phyloP scores from a whole-genome alignment of 306 rosid species.

The Medicago arabica region DNA sequence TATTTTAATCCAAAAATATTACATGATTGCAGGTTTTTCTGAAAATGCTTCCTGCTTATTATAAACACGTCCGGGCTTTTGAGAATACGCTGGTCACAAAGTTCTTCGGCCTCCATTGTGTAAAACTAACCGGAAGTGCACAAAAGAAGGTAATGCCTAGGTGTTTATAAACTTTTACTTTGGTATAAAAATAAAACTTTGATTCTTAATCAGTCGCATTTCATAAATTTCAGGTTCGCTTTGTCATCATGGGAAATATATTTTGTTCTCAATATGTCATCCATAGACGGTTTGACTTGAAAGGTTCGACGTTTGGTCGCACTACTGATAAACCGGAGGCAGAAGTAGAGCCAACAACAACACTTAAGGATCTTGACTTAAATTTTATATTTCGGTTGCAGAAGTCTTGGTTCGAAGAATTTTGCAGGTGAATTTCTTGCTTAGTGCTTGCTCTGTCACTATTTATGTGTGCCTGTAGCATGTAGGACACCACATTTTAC shows the following conservation, averaged over 20 bases:
- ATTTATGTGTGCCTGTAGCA: no score
- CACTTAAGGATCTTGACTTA: slow-evolving; percentile 93
- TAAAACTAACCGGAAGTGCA: slow-evolving; percentile 69
- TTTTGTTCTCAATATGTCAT: slow-evolving; percentile 76
- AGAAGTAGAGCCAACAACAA: slow-evolving; percentile 82
- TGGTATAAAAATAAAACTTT: not conserved
- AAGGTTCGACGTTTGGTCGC: slow-evolving; percentile 96
- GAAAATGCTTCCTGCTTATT: slow-evolving; percentile 95
- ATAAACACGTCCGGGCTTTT: slow-evolving; percentile 81
- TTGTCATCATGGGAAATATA: slow-evolving; percentile 95
- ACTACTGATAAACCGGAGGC: slow-evolving; percentile 75
- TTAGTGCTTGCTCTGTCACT: no score
- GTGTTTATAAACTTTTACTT: slow-evolving; percentile 13
- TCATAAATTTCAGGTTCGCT: slow-evolving; percentile 72
- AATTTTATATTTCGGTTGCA: slow-evolving; percentile 84
- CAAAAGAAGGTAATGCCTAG: slow-evolving; percentile 81
- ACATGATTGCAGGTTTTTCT: slow-evolving; percentile 70
- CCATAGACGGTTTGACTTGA: slow-evolving; percentile 86
- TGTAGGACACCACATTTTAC: not conserved
- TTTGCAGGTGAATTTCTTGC: slow-evolving; percentile 63
- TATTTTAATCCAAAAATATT: slow-evolving; percentile 36
- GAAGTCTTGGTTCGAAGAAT: slow-evolving; percentile 83
- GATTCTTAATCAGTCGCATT: slow-evolving; percentile 17
- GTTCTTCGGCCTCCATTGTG: slow-evolving; percentile 92
- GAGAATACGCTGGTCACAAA: slow-evolving; percentile 92